phyloP scores from a whole-genome alignment of 2,329 filamentous ascomycete species.

The Sporothrix luriei region DNA sequence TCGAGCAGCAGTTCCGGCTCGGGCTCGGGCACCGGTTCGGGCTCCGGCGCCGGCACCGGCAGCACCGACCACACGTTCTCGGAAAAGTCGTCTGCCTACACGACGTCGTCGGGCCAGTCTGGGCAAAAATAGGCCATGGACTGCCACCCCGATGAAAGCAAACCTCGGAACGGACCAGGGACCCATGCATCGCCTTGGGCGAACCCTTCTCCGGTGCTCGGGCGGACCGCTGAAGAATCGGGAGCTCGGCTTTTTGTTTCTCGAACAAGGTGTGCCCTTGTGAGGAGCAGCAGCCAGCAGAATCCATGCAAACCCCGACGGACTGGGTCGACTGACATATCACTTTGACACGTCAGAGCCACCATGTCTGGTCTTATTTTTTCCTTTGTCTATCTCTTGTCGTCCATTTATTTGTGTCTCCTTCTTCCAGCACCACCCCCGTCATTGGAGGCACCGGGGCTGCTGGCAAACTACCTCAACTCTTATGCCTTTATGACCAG shows the following conservation, averaged over 20 bases:
- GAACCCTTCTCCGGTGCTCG: neutral
- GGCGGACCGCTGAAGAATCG: constrained; percentile 14
- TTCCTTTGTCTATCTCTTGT: neutral
- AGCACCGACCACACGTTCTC: neutral
- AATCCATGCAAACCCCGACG: constrained; percentile 18
- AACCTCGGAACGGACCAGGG: neutral
- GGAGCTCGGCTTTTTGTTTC: constrained; percentile 13
- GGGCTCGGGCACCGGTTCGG: neutral
- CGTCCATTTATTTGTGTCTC: neutral
- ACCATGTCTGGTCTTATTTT: neutral
- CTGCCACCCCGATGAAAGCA: neutral
- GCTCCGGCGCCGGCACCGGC: neutral
- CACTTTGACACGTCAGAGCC: constrained; percentile 25
- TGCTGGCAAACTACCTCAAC: constrained; percentile 2
- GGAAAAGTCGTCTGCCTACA: constrained; percentile 21
- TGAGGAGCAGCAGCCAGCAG: neutral
- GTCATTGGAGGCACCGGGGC: neutral
- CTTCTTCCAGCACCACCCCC: constrained; percentile 1
- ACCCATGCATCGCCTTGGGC: constrained; percentile 14
- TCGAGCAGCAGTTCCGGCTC: neutral
- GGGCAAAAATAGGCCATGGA: neutral
- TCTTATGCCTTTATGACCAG: constrained; percentile 19
- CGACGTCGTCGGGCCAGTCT: constrained; percentile 4
- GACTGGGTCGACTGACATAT: constrained; percentile 13
- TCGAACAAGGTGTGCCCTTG: neutral